phyloP scores from a whole-genome alignment of 306 rosid genomes.

The Mimosa bimucronata region DNA sequence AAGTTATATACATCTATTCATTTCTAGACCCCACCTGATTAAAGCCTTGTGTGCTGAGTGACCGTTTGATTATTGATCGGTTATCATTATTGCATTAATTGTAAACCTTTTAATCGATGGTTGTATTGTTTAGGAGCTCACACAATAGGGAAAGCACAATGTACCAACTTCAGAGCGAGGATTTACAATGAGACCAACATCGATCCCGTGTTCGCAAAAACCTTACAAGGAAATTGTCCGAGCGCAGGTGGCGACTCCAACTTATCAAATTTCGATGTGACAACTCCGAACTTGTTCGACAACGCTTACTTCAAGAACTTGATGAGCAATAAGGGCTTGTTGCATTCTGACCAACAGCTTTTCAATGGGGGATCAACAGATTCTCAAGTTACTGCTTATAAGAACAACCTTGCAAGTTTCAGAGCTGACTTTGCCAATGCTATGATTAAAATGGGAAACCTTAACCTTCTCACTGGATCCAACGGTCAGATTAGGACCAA shows the following conservation, averaged over 20 bases:
- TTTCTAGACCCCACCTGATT: no score
- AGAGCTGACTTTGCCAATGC: constrained; percentile 60
- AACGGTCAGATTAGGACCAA: constrained; percentile 60
- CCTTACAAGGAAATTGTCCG: constrained; percentile 51
- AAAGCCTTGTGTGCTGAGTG: no score
- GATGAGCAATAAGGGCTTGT: constrained; percentile 51
- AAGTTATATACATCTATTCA: no score
- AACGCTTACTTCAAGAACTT: constrained; percentile 62
- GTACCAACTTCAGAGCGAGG: constrained; percentile 49
- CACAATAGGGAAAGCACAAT: constrained; percentile 61
- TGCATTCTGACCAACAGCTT: constrained; percentile 71
- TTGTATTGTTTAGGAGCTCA: constrained; percentile 51
- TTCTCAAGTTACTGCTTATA: constrained; percentile 50
- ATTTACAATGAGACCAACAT: constrained; percentile 68
- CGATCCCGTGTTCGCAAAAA: constrained; percentile 49
- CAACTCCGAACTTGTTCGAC: constrained; percentile 50
- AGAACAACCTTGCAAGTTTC: constrained; percentile 36
- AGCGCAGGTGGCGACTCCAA: constrained; percentile 53
- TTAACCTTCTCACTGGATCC: constrained; percentile 65
- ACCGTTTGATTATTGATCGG: no score
- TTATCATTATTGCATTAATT: neutral
- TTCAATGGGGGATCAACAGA: constrained; percentile 60
- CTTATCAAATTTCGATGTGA: constrained; percentile 53
- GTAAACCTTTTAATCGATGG: neutral
- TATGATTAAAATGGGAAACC: constrained; percentile 65